Percentiles rank a stretch among this genome's conserved stretches.
Conservation (phyloP, 352 stramenopile species). For the Globisporangium spiculum region DNA sequence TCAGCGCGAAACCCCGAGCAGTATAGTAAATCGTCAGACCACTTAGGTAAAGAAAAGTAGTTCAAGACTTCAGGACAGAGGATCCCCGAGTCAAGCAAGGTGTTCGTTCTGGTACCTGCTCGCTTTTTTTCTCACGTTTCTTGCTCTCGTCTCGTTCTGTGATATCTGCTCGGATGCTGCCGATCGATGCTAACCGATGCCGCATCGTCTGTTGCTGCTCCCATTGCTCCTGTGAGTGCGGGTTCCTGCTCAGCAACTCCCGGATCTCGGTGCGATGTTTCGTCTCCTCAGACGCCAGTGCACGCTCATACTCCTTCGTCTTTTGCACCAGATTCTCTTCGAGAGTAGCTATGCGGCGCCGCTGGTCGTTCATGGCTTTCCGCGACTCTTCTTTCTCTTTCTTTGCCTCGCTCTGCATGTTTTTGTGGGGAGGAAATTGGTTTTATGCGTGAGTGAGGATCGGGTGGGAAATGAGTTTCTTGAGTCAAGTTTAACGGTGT, state of each 20-base stretch:
- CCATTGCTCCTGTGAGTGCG: slow-evolving; percentile 9
- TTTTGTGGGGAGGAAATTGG: not conserved
- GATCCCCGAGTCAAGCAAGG: too few relatives aligned
- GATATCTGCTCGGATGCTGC: slow-evolving; percentile 13
- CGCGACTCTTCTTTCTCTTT: slow-evolving; percentile 70
- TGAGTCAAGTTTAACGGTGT: not conserved
- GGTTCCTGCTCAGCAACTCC: slow-evolving; percentile 44
- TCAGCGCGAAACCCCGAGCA: not conserved
- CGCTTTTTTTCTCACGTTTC: slow-evolving; percentile 28
- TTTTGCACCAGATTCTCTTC: slow-evolving; percentile 57
- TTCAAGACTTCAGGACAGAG: not conserved
- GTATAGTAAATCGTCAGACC: too few relatives aligned
- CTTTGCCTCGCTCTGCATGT: slow-evolving; percentile 54
- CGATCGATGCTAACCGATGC: slow-evolving; percentile 18
- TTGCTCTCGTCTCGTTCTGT: slow-evolving; percentile 13
- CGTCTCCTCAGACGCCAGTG: slow-evolving; percentile 39
- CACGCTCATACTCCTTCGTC: slow-evolving; percentile 56
- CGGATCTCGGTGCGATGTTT: slow-evolving; percentile 57
- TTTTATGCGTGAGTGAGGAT: not conserved
- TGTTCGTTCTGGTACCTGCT: slow-evolving; percentile 18
- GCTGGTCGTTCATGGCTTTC: slow-evolving; percentile 52
- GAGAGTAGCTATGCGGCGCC: slow-evolving; percentile 39
- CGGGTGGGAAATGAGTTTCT: not conserved
- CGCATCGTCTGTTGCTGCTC: slow-evolving; percentile 21
- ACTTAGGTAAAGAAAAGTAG: not conserved